A percentile compares a stretch with the other conserved stretches of the same genome.
Evolutionary conservation across 306 rosid genomes (phyloP).

Genomic region (Carpinus viminea): DNA sequence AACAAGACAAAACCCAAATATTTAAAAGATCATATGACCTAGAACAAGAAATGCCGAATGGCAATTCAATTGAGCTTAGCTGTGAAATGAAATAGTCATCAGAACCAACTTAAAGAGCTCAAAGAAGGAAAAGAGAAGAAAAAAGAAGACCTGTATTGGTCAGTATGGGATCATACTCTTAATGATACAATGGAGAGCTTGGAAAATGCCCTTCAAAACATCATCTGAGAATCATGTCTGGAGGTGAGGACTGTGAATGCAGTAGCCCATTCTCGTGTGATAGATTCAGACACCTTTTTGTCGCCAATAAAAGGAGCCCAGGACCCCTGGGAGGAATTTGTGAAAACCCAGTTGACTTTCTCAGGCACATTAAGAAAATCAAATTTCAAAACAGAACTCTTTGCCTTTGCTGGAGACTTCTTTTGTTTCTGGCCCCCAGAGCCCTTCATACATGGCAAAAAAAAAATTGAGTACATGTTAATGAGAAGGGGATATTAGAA

Average conservation of each 20-base stretch:
- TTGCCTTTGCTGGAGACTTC: constrained; percentile 29
- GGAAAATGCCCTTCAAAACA: constrained; percentile 6
- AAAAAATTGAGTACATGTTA: neutral
- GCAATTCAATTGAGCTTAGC: constrained; percentile 9
- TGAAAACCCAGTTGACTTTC: constrained; percentile 57
- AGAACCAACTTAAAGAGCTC: neutral
- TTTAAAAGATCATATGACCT: neutral
- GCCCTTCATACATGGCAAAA: constrained; percentile 26
- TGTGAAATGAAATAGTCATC: constrained; percentile 4
- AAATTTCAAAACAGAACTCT: constrained; percentile 34
- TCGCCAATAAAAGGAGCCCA: constrained; percentile 50
- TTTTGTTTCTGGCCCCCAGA: constrained; percentile 34
- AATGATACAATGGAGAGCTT: constrained; percentile 3
- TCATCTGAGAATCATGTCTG: constrained; percentile 15
- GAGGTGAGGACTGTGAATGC: constrained; percentile 41
- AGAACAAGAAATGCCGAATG: constrained; percentile 13
- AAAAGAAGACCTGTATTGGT: constrained; percentile 16
- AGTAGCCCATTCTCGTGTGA: constrained; percentile 43
- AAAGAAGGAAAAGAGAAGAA: neutral
- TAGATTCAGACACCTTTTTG: constrained; percentile 36
- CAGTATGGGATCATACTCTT: constrained; percentile 15
- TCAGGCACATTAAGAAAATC: constrained; percentile 47
- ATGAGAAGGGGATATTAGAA: neutral
- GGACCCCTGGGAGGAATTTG: constrained; percentile 37
- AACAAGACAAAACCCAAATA: neutral